These are phyloP conservation scores for Malus orientalis DNA, from an alignment of 306 rosid species.

Conservation along the genomic window DNA sequence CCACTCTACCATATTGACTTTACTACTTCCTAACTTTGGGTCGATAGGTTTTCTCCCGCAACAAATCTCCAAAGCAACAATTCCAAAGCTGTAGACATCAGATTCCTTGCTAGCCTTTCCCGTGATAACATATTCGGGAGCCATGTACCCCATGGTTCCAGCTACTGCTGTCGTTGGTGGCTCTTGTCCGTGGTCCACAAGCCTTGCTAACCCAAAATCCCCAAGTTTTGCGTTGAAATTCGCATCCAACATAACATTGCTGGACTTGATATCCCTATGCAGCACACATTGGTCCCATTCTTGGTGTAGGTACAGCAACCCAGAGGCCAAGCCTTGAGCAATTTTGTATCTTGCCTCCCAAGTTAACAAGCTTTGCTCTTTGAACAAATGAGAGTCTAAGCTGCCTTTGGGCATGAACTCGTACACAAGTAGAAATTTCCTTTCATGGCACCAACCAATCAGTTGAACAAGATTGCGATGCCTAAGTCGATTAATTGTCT, in stretches of 20 bases:
- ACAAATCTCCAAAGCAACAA: not conserved
- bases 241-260: not conserved
- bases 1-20: constrained; percentile 4
- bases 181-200: not conserved
- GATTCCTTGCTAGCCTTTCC: not conserved
- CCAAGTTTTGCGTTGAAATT: not conserved
- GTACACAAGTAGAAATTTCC: constrained; percentile 9
- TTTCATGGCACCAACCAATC: constrained; percentile 37
- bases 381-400: constrained; percentile 15
- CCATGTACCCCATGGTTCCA: not conserved
- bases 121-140: not conserved
- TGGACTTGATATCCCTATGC: not conserved
- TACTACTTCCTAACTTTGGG: constrained; percentile 14
- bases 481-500: constrained; percentile 25
- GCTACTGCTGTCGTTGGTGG: not conserved
- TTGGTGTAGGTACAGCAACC: not conserved
- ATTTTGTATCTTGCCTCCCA: constrained; percentile 25
- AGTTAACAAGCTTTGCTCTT: not conserved
- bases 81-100: not conserved
- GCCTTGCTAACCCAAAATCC: not conserved
- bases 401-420: constrained; percentile 30
- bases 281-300: not conserved
- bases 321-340: constrained; percentile 13
- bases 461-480: constrained; percentile 31
- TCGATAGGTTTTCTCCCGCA: not conserved